Base-by-base conservation (phyloP, 1,139 yeast species). In the Pneumocystis wakefieldiae region DNA sequence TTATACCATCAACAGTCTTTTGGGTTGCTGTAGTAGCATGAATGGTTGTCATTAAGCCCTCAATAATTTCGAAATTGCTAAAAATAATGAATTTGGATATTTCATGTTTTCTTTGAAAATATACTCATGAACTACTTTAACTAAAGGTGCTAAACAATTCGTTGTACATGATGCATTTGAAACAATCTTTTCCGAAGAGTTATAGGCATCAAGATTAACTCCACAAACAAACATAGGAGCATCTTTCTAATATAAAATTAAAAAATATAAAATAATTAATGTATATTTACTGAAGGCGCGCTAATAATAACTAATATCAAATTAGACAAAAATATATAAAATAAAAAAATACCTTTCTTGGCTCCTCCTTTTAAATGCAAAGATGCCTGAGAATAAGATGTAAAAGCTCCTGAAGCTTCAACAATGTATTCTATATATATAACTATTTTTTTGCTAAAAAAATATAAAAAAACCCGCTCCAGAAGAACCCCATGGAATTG, bases 141-240 rank as follows among this genome's bases (percentile, higher is more conserved):
- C 91, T 73, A 86, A 82, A 74, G 94, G 94, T 73, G 94, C 94
- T 76, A 86, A 80, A 81, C 94, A 85, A 84, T 86, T 86, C 76
- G 94, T 86, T 79, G 94, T 86, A 83, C 94, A 87, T 67, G 94
- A 86, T 72, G 94, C 94, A 77, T 86, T 86, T 72, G 94, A 86
- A 71, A 86, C 80, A 72, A 86, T 86, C 74, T 78, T 78, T 77
- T 83, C 77, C 77, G 84, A 87, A 68, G 85, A 74, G 71, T 83
- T 82, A 83, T 86, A 86, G 73, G 82, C 78, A 70, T 83, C 85
- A 71, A 81, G 83, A 77, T 86, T 86, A 75, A 86, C 94, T 80
- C 94, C 94, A 70, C 82, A 81, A 71, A 86, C 94, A 75, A 84
- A 87, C 92, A 86, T 86, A 76, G 94, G 94, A 72, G 94, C 94